Base-by-base conservation (phyloP, 1,284 basidiomycete genomes). In the Hymenochaete sp. region DNA sequence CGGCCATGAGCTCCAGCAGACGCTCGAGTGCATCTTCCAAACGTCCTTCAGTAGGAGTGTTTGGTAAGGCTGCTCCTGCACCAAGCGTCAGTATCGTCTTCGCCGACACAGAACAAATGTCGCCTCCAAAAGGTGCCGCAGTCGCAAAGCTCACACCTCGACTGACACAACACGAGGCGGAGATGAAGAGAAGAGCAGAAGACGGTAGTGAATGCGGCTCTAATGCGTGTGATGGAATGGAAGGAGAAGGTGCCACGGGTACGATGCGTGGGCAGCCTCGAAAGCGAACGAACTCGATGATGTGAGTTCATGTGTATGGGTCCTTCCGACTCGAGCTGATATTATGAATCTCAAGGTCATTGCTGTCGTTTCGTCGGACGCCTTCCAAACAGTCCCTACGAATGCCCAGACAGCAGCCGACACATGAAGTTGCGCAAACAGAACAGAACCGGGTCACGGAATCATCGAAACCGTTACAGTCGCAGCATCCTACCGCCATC, bases 41-140 rank as follows among this genome's bases (percentile, higher is more conserved):
- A 6, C 46, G 46, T 19, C 37, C 46, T 3, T 42, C 46, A 3
- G n/a, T 43, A 19, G 10, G 42, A 14, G 28, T 44, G 3, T 14
- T 36, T 25, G 33, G 47, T 13, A 48, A 48, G 19, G 21, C 47
- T 24, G 8, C 33, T 14, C 47, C 31, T 4, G n/a, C 42, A 9
- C 47, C 47, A 8, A 48, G 47, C 24, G 26, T 48, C 42, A 44
- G 36, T 18, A 19, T 48, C 32, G 47, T 48, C 5, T 44, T 26
- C 31, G 47, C 47, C 14, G 47, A 48, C 39, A 42, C 47, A 11
- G 42, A 48, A 37, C 42, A 44, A 22, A 48, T 42, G 32, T 38
- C 44, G 21, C 46, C 46, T 14, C 40, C 39, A 19, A 24, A 32
- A 26, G 46, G 39, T 10, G 27, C 39, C 27, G 46, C 46, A 26